Base-by-base conservation (phyloP, 2,329 filamentous ascomycete species). In the Penicillium psychrosexuale region DNA sequence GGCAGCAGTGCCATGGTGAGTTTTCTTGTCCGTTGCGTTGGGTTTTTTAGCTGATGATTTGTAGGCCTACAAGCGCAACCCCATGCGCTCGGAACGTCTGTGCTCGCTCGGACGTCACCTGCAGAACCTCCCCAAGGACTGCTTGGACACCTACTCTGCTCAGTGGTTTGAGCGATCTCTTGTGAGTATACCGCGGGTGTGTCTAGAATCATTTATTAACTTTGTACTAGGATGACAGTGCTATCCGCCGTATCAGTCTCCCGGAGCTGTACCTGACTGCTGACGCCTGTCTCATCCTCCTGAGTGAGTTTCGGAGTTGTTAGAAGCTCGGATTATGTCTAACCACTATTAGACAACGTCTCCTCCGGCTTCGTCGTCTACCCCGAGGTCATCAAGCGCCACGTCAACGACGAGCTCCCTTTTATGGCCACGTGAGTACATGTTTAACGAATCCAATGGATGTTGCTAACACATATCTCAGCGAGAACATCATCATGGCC, bases 111-210 rank as follows among this genome's bases (percentile, higher is more conserved):
- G 80, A 44, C 78, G 84, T 47, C 75, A 83, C 58, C 74, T 84
- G 45, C 73, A 78, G 60, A 82, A 79, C 65, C 74, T 82, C 50
- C 78, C 79, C 60, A 76, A 77, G 49, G 78, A 84, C 55, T 83
- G 83, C 53, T 77, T 83, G 39, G 83, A 88, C 69, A 93, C 86
- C 6, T 89, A 84, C 69, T 80, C 83, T 42, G 80, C 80, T 27
- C 89, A 94, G 69, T 90, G 87, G 87, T 84, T 91, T 67, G 89
- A 93, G 75, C 80, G 90, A 40, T 86, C 87, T 0, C 80, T 96
- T 57, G 69, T 71, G 55, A 61, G 67, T 51, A 44, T 47, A 28
- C 7, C 11, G 3, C 9, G 3, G 8, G 3, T 40, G n/a, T 44
- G n/a, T 44, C 3, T 22, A n/a, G 24, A 39, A 34, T 12, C 4